These are phyloP conservation scores for Populus deltoides DNA, from an alignment of 345 rosid genomes.

Conservation along the genomic window DNA sequence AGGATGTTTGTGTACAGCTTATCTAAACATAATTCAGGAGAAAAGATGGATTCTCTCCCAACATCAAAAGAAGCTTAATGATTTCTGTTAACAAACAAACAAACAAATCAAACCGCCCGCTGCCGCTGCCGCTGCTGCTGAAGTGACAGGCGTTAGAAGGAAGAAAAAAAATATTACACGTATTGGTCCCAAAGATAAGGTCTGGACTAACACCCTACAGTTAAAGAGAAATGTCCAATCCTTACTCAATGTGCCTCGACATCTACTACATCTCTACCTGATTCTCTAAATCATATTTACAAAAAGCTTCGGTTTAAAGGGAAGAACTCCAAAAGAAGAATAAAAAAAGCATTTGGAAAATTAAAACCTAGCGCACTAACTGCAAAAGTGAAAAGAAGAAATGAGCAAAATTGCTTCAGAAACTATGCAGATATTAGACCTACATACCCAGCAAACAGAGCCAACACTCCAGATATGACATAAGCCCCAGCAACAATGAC, in stretches of 20 bases:
- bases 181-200: too few relatives aligned
- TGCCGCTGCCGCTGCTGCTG: too few relatives aligned
- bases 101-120: too few relatives aligned
- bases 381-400: constrained; percentile 2
- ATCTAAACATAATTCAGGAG: too few relatives aligned
- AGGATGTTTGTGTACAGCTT: too few relatives aligned
- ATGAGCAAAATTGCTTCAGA: constrained; percentile 7
- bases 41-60: too few relatives aligned
- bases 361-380: background rate
- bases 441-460: constrained; percentile 52
- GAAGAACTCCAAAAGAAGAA: background rate
- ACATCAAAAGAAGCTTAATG: too few relatives aligned
- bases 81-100: too few relatives aligned
- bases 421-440: constrained; percentile 57
- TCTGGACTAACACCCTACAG: too few relatives aligned
- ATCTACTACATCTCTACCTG: background rate
- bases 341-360: background rate
- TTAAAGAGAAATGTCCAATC: too few relatives aligned
- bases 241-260: background rate
- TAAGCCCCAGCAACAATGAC: constrained; percentile 53
- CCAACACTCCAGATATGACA: constrained; percentile 39
- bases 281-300: background rate
- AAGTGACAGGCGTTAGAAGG: too few relatives aligned
- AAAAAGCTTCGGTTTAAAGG: background rate
- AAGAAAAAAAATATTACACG: too few relatives aligned